phyloP scores from a whole-genome alignment of 2,329 filamentous ascomycete species.

The Fusarium marasasianum region DNA sequence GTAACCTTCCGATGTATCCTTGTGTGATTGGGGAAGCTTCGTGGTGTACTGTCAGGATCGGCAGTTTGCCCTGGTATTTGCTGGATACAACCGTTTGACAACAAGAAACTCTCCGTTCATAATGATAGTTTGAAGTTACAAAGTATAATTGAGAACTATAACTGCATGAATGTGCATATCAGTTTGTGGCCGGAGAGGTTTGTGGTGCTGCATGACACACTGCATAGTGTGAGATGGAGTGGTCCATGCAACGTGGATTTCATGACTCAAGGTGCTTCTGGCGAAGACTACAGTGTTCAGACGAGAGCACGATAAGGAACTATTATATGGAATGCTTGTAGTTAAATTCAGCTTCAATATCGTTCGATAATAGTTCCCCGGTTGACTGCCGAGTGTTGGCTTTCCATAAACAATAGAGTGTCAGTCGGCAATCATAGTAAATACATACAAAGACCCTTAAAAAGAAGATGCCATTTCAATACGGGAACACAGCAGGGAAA shows the following conservation, averaged over 20 bases:
- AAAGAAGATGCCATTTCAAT: not conserved
- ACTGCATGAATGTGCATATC: not conserved
- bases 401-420: slow-evolving; percentile 4
- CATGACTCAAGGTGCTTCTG: not conserved
- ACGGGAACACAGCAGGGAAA: not conserved
- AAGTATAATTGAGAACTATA: not conserved
- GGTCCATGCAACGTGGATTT: not conserved
- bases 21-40: slow-evolving; percentile 5
- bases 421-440: not conserved
- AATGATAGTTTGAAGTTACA: not conserved
- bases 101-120: not conserved
- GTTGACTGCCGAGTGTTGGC: not conserved
- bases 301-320: not conserved
- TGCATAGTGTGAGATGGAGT: not conserved
- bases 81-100: not conserved
- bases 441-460: slow-evolving; percentile 10
- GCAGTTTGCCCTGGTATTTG: slow-evolving; percentile 1
- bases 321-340: not conserved
- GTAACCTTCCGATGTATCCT: not conserved
- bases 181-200: not conserved
- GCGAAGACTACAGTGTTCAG: not conserved
- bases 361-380: not conserved
- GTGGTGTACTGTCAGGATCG: slow-evolving; percentile 11
- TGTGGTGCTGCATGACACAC: not conserved
- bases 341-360: not conserved